Evolutionary conservation across 116 monocot genomes (phyloP).

Genomic region (Thalassia testudinum): DNA sequence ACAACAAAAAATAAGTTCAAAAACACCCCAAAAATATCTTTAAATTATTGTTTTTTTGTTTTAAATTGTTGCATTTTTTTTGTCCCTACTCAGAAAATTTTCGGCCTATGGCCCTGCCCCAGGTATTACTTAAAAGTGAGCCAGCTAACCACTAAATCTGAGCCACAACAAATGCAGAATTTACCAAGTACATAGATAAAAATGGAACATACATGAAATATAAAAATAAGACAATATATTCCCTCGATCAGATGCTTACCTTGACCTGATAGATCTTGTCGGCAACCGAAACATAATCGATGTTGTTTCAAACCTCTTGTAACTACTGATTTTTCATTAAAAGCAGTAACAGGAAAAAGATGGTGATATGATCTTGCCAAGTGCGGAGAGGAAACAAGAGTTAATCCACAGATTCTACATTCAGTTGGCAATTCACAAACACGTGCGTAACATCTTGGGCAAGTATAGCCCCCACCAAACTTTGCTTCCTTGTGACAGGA

Average conservation of each 20-base stretch:
- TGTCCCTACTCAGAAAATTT: too few species aligned
- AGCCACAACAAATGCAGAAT: too few species aligned
- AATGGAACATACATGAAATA: too few species aligned
- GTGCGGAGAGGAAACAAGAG: constrained; percentile 98
- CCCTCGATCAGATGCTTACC: constrained; percentile 27
- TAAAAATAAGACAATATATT: too few species aligned
- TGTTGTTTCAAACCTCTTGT: constrained; percentile 29
- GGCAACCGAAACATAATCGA: constrained; percentile 75
- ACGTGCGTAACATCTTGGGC: constrained; percentile 86
- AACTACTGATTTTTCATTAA: constrained; percentile 41
- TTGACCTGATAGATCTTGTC: constrained; percentile 45
- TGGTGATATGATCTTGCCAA: constrained; percentile 97
- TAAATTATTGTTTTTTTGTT: too few species aligned
- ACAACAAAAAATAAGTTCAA: too few species aligned
- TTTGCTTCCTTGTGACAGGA: constrained; percentile 86
- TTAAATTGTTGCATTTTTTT: too few species aligned
- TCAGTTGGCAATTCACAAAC: constrained; percentile 94
- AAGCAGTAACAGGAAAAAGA: constrained; percentile 85
- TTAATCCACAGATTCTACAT: constrained; percentile 82
- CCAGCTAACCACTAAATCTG: too few species aligned
- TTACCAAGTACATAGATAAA: too few species aligned
- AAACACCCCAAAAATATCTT: too few species aligned
- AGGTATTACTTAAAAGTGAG: too few species aligned
- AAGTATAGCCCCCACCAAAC: constrained; percentile 84
- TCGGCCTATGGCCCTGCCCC: too few species aligned